These are phyloP conservation scores for Coemansia interrupta DNA, from an alignment of 192 early-diverging fungal species.

Conservation along the genomic window DNA sequence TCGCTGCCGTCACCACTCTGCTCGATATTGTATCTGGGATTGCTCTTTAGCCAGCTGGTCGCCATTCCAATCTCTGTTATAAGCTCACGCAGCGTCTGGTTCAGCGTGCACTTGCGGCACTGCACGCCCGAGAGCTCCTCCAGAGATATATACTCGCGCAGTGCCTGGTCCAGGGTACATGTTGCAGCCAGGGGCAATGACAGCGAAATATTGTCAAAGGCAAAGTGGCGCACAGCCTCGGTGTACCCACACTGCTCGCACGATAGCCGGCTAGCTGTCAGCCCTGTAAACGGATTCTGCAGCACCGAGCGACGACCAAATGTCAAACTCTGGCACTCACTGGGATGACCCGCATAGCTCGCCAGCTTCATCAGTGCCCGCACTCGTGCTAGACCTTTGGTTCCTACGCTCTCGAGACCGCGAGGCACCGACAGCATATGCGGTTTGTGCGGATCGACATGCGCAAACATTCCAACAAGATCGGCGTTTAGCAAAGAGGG, in stretches of 20 bases:
- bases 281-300: constrained; percentile 70
- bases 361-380: constrained; percentile 46
- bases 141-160: constrained; percentile 41
- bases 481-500: constrained; percentile 43
- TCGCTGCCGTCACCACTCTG: neutral
- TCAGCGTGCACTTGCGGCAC: constrained; percentile 51
- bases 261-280: constrained; percentile 69
- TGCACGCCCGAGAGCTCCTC: constrained; percentile 41
- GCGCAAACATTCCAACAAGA: constrained; percentile 23
- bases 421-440: constrained; percentile 37
- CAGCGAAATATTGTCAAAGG: constrained; percentile 79
- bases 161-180: constrained; percentile 40
- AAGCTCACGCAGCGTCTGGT: constrained; percentile 42
- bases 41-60: constrained; percentile 27
- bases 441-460: constrained; percentile 18
- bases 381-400: constrained; percentile 45
- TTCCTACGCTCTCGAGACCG: constrained; percentile 41
- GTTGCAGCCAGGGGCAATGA: constrained; percentile 55
- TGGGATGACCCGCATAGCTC: constrained; percentile 24
- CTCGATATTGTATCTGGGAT: constrained; percentile 27
- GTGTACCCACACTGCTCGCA: constrained; percentile 80
- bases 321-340: constrained; percentile 41
- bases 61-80: constrained; percentile 32
- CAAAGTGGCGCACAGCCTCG: constrained; percentile 70
- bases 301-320: constrained; percentile 47